phyloP scores from a whole-genome alignment of 2,329 filamentous ascomycete genomes.

The Scedosporium dehoogii region DNA sequence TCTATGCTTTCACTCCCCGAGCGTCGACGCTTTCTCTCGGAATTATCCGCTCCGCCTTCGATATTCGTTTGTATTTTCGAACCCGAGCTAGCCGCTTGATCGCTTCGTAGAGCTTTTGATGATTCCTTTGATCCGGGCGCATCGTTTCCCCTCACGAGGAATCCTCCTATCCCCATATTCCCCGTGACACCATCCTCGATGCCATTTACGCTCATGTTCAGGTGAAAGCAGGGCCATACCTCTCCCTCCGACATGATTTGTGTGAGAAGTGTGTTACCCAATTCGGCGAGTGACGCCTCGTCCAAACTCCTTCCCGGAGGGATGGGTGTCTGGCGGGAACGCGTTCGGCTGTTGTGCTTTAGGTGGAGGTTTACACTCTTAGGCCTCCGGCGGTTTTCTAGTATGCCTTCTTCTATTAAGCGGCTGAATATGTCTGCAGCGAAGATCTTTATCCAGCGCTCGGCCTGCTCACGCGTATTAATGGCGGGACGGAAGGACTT shows the following conservation, averaged over 20 bases:
- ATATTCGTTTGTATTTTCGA: background rate
- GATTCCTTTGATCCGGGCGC: background rate
- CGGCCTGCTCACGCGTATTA: slow-evolving; percentile 64
- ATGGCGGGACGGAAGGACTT: slow-evolving; percentile 89
- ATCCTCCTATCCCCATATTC: slow-evolving; percentile 78
- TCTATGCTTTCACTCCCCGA: slow-evolving; percentile 41
- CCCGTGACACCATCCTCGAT: slow-evolving; percentile 81
- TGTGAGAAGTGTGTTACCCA: slow-evolving; percentile 65
- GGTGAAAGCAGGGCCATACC: slow-evolving; percentile 85
- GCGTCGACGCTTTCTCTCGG: slow-evolving; percentile 29
- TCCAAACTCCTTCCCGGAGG: slow-evolving; percentile 65
- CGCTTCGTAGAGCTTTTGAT: background rate
- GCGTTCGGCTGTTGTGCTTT: slow-evolving; percentile 60
- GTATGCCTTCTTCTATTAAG: slow-evolving; percentile 79
- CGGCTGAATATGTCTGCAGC: slow-evolving; percentile 82
- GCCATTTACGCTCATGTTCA: slow-evolving; percentile 80
- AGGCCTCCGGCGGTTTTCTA: slow-evolving; percentile 79
- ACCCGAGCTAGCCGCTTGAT: background rate
- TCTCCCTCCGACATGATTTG: slow-evolving; percentile 63
- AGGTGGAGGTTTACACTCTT: slow-evolving; percentile 80
- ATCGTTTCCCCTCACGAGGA: slow-evolving; percentile 56
- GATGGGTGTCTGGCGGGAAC: slow-evolving; percentile 68
- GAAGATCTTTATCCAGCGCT: slow-evolving; percentile 84
- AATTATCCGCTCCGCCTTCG: background rate
- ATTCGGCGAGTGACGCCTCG: slow-evolving; percentile 36